Base-by-base conservation (phyloP, 164 flowering plant species). In the Dillenia turbinata region DNA sequence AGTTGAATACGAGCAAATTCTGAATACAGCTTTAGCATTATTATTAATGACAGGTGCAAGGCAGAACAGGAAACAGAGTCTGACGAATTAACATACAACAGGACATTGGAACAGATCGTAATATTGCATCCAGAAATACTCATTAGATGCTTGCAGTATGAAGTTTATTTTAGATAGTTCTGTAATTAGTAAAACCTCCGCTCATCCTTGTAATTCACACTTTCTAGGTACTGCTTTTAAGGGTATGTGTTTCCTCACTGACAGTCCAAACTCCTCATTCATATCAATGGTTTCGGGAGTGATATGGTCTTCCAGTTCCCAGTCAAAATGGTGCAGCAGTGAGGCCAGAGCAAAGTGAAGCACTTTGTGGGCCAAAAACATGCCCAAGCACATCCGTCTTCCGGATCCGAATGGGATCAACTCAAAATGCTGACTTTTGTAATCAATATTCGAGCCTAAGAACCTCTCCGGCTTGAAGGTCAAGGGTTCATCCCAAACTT, bases 381-480 rank as follows among this genome's bases (percentile, higher is more conserved):
- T 47, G 17, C 76, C 76, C 0, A 26, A 44, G 43, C 76, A 72
- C 9, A 60, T 68, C 49, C 76, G 57, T 45, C 76, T 56, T 12
- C 72, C 76, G 2, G 76, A 59, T 44, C 76, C 72, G 49, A 72
- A 72, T 24, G 69, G 76, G 51, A 68, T 54, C 13, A 72, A 58
- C 75, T 64, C 69, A 56, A 63, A 72, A 50, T 71, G 43, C 8
- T 62, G 63, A 10, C 71, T 71, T 1, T 47, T 65, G 26, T 56
- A 68, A 33, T 72, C 72, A 9, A 68, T 49, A 47, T 68, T 63
- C 0, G 76, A 68, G 4, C 62, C 69, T 12, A 68, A 19, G 54
- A 72, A 72, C 65, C 76, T 72, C n/a, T 72, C 66, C 0, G 76
- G 72, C 13, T 52, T 52, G 54, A 72, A 72, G 17, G 17, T 11